Conservation (phyloP, 768 basidiomycete species). For the Neoboletus magnificus region DNA sequence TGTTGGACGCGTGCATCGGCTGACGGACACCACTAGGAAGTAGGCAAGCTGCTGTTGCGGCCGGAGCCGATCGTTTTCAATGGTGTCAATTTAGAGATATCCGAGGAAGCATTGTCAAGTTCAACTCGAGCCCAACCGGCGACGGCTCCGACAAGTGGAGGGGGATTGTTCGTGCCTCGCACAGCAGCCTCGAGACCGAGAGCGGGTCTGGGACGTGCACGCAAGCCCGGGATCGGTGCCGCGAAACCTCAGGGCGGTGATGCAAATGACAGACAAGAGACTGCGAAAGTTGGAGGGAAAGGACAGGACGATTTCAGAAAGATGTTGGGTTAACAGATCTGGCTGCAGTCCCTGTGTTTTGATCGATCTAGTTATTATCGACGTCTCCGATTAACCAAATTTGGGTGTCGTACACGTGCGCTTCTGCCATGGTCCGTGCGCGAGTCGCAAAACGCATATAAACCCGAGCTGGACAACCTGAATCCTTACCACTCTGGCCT, state of each 20-base stretch:
- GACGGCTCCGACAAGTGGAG: slow-evolving; percentile 37
- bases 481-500: slow-evolving; percentile 39
- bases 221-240: slow-evolving; percentile 35
- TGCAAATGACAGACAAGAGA: slow-evolving; percentile 5
- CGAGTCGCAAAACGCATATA: slow-evolving; percentile 1
- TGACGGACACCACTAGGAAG: slow-evolving; percentile 54
- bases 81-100: slow-evolving; percentile 55
- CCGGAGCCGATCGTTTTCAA: slow-evolving; percentile 71
- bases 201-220: slow-evolving; percentile 64
- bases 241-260: slow-evolving; percentile 14
- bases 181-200: slow-evolving; percentile 62
- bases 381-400: not conserved
- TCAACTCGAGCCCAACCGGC: slow-evolving; percentile 26
- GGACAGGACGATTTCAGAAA: slow-evolving; percentile 84
- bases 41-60: slow-evolving; percentile 71
- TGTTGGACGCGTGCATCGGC: not conserved
- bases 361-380: not conserved
- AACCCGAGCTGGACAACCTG: not conserved
- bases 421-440: slow-evolving; percentile 8
- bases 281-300: slow-evolving; percentile 17
- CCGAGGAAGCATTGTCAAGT: slow-evolving; percentile 47
- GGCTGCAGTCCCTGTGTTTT: not conserved
- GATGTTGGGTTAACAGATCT: slow-evolving; percentile 47
- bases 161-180: slow-evolving; percentile 66
- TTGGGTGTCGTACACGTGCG: not conserved